A percentile compares a stretch with the other conserved stretches of the same genome.
These are phyloP conservation scores for Cytospora piceicola DNA, from an alignment of 2,329 filamentous ascomycete species.

Conservation along the genomic window DNA sequence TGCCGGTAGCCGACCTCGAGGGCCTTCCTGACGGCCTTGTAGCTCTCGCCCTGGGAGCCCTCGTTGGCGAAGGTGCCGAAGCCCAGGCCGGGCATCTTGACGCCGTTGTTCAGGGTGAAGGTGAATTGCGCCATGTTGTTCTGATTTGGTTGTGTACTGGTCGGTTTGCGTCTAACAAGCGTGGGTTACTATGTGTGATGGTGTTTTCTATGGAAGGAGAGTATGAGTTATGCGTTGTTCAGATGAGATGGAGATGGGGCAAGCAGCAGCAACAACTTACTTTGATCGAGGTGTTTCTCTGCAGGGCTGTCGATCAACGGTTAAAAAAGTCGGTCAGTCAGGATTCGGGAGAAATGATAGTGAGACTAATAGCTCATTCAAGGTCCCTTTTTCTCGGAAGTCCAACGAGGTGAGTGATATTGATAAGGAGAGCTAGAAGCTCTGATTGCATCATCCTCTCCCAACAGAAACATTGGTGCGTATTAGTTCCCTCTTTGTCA, in stretches of 20 bases:
- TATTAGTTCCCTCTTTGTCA: neutral
- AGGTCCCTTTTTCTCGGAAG: constrained; percentile 9
- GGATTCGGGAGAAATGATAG: constrained; percentile 8
- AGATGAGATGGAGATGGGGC: constrained; percentile 6
- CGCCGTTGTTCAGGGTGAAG: constrained; percentile 54
- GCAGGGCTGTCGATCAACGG: constrained; percentile 33
- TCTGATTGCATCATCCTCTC: constrained; percentile 27
- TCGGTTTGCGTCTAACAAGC: neutral
- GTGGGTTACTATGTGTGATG: neutral
- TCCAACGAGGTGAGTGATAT: constrained; percentile 21
- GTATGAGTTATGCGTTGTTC: constrained; percentile 21
- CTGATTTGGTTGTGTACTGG: constrained; percentile 21
- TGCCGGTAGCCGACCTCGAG: constrained; percentile 67
- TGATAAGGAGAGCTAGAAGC: constrained; percentile 22
- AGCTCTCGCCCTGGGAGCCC: constrained; percentile 61
- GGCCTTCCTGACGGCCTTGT: constrained; percentile 66
- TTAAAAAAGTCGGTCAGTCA: constrained; percentile 28
- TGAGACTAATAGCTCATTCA: constrained; percentile 5
- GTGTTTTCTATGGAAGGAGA: constrained; percentile 3
- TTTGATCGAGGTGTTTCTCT: constrained; percentile 5
- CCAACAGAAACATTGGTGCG: constrained; percentile 13
- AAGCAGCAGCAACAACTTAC: constrained; percentile 10
- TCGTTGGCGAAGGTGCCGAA: constrained; percentile 72
- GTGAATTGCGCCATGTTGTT: constrained; percentile 34
- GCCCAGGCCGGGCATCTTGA: constrained; percentile 64